A percentile compares a stretch with the other conserved stretches of the same genome.
These are phyloP conservation scores for Ascochyta rabiei DNA, from an alignment of 2,329 filamentous ascomycete species.

Conservation along the genomic window DNA sequence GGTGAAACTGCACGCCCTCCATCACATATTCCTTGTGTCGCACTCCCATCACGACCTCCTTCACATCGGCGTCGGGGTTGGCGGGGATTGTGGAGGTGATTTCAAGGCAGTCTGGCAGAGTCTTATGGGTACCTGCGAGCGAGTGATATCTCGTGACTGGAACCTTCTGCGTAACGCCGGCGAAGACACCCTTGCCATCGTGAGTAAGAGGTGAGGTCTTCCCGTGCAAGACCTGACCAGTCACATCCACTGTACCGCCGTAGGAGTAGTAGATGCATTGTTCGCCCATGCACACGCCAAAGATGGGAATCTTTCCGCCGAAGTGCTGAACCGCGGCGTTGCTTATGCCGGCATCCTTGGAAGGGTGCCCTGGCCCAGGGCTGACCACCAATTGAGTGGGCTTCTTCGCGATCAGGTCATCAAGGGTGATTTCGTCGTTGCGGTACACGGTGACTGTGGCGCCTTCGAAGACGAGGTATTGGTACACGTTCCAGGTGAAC, in stretches of 20 bases:
- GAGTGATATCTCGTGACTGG: constrained; percentile 97
- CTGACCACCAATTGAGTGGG: constrained; percentile 95
- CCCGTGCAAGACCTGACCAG: constrained; percentile 94
- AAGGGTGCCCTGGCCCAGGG: constrained; percentile 91
- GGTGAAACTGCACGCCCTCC: constrained; percentile 98
- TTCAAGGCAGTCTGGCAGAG: constrained; percentile 83
- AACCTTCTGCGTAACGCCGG: constrained; percentile 76
- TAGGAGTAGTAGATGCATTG: constrained; percentile 97
- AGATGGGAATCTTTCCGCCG: constrained; percentile 89
- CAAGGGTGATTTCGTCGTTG: constrained; percentile 88
- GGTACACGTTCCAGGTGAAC: constrained; percentile 99
- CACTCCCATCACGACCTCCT: constrained; percentile 94
- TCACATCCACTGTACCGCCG: constrained; percentile 87
- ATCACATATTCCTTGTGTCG: constrained; percentile 88
- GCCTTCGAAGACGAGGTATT: constrained; percentile 95
- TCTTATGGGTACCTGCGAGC: constrained; percentile 87
- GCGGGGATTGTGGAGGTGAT: constrained; percentile 84
- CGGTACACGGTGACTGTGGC: constrained; percentile 87
- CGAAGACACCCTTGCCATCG: constrained; percentile 90
- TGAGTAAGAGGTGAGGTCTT: constrained; percentile 93
- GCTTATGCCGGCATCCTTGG: constrained; percentile 90
- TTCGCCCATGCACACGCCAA: constrained; percentile 99
- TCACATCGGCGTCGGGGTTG: constrained; percentile 73
- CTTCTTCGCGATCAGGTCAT: constrained; percentile 80
- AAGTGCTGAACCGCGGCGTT: constrained; percentile 91